These are phyloP conservation scores for Murraya paniculata DNA, from an alignment of 345 rosid genomes.

Conservation along the genomic window DNA sequence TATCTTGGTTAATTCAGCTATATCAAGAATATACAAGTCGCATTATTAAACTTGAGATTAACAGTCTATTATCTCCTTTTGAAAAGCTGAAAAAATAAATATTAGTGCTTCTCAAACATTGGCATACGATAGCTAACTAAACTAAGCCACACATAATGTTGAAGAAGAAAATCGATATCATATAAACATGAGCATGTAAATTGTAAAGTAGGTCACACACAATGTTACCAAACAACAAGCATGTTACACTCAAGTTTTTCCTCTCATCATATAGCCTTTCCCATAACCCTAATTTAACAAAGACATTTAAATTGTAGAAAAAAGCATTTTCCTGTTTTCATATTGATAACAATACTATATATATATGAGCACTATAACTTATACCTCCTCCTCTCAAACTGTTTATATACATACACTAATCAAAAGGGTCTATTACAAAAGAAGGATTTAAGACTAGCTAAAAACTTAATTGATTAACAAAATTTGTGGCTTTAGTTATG, in stretches of 20 bases:
- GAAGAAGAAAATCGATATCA: too few relatives aligned
- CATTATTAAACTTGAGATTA: neutral
- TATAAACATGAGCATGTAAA: neutral
- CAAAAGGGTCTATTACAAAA: neutral
- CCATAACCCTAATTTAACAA: neutral
- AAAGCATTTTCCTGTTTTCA: neutral
- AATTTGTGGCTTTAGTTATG: conserved; percentile 39
- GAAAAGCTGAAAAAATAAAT: too few relatives aligned
- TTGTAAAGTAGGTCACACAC: too few relatives aligned
- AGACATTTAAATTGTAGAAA: neutral
- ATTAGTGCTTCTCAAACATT: too few relatives aligned
- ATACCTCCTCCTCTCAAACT: neutral
- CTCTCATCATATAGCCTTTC: neutral
- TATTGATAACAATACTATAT: neutral
- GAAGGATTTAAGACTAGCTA: neutral
- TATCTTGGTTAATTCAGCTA: neutral
- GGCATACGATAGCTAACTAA: too few relatives aligned
- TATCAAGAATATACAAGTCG: too few relatives aligned
- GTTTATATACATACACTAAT: neutral
- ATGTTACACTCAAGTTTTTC: neutral
- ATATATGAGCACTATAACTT: neutral
- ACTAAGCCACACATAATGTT: too few relatives aligned
- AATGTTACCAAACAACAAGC: neutral
- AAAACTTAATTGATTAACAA: neutral
- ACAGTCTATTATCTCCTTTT: too few relatives aligned